Conservation (phyloP, 2,329 filamentous ascomycete genomes). For the Calonectria pseudoreteaudii region DNA sequence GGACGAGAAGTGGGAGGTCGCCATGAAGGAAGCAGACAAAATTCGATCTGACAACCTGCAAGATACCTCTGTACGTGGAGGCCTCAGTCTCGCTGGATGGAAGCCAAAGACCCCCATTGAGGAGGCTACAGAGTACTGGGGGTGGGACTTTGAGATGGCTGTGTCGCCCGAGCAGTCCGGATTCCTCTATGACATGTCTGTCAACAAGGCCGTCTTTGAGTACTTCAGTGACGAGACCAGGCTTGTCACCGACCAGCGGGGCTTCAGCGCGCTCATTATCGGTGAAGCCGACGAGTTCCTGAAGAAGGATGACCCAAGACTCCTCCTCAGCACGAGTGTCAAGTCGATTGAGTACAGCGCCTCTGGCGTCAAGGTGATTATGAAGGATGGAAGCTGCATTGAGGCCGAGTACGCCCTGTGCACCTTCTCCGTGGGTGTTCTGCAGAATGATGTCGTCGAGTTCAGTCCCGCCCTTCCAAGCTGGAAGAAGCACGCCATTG, state of each 20-base stretch:
- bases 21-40: conserved; percentile 65
- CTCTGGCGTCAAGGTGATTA: conserved; percentile 64
- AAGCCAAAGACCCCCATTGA: conserved; percentile 67
- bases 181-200: conserved; percentile 65
- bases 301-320: conserved; percentile 62
- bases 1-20: conserved; percentile 57
- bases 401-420: conserved; percentile 72
- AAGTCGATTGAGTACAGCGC: conserved; percentile 65
- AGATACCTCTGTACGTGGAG: conserved; percentile 70
- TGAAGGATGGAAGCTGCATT: conserved; percentile 66
- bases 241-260: conserved; percentile 70
- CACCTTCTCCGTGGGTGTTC: conserved; percentile 76
- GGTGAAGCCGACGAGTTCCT: conserved; percentile 70
- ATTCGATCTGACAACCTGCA: conserved; percentile 71
- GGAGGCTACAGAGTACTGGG: conserved; percentile 72
- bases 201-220: conserved; percentile 71
- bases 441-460: conserved; percentile 69
- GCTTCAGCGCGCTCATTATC: conserved; percentile 69
- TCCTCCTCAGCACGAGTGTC: conserved; percentile 70
- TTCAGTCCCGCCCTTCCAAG: conserved; percentile 70
- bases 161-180: conserved; percentile 67
- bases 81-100: conserved; percentile 71
- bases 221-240: conserved; percentile 73
- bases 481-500: conserved; percentile 74
- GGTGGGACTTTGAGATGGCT: conserved; percentile 69